Base-by-base conservation (phyloP, 306 rosid genomes). In the Prunus kanzakura region DNA sequence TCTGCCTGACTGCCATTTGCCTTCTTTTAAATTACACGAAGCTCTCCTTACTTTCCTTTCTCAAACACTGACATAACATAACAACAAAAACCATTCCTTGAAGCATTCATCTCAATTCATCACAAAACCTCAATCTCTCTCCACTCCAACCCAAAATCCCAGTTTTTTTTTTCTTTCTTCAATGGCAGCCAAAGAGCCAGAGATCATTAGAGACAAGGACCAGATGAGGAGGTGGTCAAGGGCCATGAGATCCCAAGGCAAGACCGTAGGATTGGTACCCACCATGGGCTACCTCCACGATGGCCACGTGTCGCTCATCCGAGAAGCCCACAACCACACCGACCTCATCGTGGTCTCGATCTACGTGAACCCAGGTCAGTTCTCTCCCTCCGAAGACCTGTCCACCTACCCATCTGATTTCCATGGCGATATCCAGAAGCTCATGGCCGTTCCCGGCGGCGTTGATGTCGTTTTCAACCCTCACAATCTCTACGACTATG, bases 231-330 rank as follows among this genome's bases (percentile, higher is more conserved):
- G 74, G 50, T 95, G 99, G 99, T 87, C 97, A 14, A 87, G 97
- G 20, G 25, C 85, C n/a, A 88, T 86, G 89, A 84, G 92, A 82
- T 85, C 93, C 49, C 86, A 81, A 79, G 93, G 92, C 64, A 91
- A 88, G 20, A 43, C 83, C 65, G 83, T 95, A 2, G 87, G 82
- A 32, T 49, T 92, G 1, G 96, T 95, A 2, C 99, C 97, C 84
- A 92, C 97, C 43, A 95, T 95, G 99, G 99, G 97, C 2, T 92
- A 55, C 75, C 97, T 95, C 74, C 97, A 95, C 45, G 69, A 81
- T 11, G 97, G 99, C 50, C 97, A 92, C 66, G 69, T 95, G n/a
- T 84, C 98, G 2, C 90, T 95, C 15, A 67, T 95, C 69, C 68
- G 46, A 49, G 83, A 88, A 80, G 97, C 93, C 49, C 92, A 49